These are phyloP conservation scores for Microascus cirrosus DNA, from an alignment of 2,329 filamentous ascomycete genomes.

Conservation along the genomic window DNA sequence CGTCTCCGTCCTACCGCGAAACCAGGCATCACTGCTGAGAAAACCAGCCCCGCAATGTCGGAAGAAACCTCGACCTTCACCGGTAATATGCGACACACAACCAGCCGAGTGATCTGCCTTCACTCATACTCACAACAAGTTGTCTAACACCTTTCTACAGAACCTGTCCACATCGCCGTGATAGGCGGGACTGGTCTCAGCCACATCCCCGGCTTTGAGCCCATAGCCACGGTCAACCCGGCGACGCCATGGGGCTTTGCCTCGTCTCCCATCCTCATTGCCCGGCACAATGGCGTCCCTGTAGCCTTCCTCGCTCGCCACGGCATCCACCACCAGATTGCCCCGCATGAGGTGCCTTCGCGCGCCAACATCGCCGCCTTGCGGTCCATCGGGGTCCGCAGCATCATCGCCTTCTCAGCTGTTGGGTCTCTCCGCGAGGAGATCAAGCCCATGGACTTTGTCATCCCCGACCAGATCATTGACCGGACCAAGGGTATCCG, in stretches of 20 bases:
- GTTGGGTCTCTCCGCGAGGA: conserved; percentile 87
- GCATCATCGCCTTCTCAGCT: conserved; percentile 87
- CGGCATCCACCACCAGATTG: conserved; percentile 76
- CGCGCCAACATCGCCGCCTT: conserved; percentile 98
- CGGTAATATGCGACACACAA: not conserved
- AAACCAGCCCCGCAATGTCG: not conserved
- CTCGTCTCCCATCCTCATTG: conserved; percentile 66
- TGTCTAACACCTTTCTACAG: conserved; percentile 21
- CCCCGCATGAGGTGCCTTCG: conserved; percentile 88
- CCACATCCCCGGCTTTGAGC: conserved; percentile 75
- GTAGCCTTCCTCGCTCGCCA: conserved; percentile 93
- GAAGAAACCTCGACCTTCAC: not conserved
- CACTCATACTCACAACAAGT: not conserved
- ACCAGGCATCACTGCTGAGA: not conserved
- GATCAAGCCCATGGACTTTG: conserved; percentile 92
- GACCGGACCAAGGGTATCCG: conserved; percentile 93
- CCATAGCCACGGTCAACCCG: conserved; percentile 67
- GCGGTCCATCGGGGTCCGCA: conserved; percentile 77
- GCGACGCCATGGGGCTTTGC: conserved; percentile 83
- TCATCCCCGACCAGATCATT: conserved; percentile 91
- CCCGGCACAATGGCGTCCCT: conserved; percentile 71
- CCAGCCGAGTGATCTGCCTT: no score
- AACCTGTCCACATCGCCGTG: conserved; percentile 71
- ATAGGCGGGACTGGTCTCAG: conserved; percentile 90
- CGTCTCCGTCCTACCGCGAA: not conserved